These are phyloP conservation scores for Lobosporangium transversale DNA, from an alignment of 192 early-diverging fungal genomes.

Conservation along the genomic window DNA sequence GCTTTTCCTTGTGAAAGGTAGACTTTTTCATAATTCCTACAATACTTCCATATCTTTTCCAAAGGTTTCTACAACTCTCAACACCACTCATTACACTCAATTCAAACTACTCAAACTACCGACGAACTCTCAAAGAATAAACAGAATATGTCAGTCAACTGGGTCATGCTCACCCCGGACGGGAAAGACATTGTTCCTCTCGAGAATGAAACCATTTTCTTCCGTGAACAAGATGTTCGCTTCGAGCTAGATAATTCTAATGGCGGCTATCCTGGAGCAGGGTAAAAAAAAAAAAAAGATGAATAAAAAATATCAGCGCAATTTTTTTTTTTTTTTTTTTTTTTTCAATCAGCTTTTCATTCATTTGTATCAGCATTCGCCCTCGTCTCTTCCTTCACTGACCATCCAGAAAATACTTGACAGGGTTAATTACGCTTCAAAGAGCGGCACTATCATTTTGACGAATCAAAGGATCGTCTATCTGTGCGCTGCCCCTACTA, in stretches of 20 bases:
- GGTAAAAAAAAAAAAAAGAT: constrained; percentile 18
- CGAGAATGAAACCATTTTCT: constrained; percentile 35
- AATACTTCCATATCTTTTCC: too few relatives aligned
- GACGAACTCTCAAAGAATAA: too few relatives aligned
- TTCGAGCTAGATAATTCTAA: constrained; percentile 49
- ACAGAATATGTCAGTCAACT: constrained; percentile 52
- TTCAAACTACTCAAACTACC: too few relatives aligned
- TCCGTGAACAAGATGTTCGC: constrained; percentile 22
- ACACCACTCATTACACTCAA: background rate
- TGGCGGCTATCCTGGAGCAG: constrained; percentile 48
- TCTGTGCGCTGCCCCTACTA: constrained; percentile 13
- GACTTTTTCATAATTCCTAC: too few relatives aligned
- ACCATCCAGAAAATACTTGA: too few relatives aligned
- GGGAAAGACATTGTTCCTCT: constrained; percentile 46
- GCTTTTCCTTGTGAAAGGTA: too few relatives aligned
- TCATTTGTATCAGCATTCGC: background rate
- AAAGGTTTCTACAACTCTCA: too few relatives aligned
- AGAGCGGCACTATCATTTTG: constrained; percentile 34
- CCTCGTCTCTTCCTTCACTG: background rate
- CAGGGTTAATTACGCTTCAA: constrained; percentile 31
- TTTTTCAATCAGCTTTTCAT: background rate
- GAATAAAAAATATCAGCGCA: too few relatives aligned
- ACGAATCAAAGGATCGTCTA: constrained; percentile 46
- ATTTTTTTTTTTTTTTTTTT: background rate
- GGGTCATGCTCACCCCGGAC: constrained; percentile 45